Evolutionary conservation across 345 rosid species (phyloP).

Genomic region (Euclidium syriacum): DNA sequence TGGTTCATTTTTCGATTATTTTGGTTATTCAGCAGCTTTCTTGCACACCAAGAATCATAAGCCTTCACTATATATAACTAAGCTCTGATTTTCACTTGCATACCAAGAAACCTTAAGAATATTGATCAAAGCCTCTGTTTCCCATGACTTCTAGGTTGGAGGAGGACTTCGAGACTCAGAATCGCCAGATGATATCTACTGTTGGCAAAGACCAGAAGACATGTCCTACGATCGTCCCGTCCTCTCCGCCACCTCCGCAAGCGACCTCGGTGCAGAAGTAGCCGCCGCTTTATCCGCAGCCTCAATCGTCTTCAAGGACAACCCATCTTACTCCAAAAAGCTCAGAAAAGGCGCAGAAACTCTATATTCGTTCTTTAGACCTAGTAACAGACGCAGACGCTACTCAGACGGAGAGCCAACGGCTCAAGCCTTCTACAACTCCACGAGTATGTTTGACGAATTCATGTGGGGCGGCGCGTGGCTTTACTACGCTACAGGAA

Average conservation of each 20-base stretch:
- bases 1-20: too few relatives aligned
- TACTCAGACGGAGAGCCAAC: slow-evolving; percentile 44
- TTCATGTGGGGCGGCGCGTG: slow-evolving; percentile 84
- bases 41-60: not conserved
- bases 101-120: not conserved
- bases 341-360: slow-evolving; percentile 58
- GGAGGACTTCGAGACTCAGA: slow-evolving; percentile 45
- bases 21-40: too few relatives aligned
- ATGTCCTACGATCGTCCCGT: slow-evolving; percentile 62
- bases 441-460: slow-evolving; percentile 70
- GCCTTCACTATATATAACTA: too few relatives aligned
- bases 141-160: slow-evolving; percentile 47
- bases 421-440: slow-evolving; percentile 57
- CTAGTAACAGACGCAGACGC: slow-evolving; percentile 33
- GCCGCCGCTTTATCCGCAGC: slow-evolving; percentile 77
- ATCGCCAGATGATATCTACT: slow-evolving; percentile 67
- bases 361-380: slow-evolving; percentile 55
- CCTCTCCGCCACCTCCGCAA: slow-evolving; percentile 32
- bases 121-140: not conserved
- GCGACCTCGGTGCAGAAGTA: slow-evolving; percentile 75
- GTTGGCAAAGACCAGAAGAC: slow-evolving; percentile 86
- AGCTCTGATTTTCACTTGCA: not conserved
- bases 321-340: slow-evolving; percentile 44
- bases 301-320: slow-evolving; percentile 64
- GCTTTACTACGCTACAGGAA: slow-evolving; percentile 88